Evolutionary conservation across 305 asterid species (phyloP).

Genomic region (Rubia balearica): DNA sequence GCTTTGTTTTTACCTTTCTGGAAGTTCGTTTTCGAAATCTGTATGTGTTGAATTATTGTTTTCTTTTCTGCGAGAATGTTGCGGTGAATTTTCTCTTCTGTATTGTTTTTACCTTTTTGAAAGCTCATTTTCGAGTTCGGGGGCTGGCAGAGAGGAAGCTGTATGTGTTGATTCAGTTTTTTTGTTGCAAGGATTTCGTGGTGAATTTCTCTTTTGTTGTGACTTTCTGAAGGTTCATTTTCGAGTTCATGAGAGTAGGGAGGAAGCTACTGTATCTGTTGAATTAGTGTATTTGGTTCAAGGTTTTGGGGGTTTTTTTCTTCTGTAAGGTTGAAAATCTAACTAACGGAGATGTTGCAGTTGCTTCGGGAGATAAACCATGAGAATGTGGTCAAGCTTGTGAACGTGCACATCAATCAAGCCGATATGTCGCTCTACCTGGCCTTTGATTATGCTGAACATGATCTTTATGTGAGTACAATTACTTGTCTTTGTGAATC

Average conservation of each 20-base stretch:
- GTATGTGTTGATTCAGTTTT: not conserved
- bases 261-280: not conserved
- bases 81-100: conserved; percentile 37
- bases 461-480: conserved; percentile 87
- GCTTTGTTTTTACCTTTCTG: not conserved
- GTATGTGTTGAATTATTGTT: not conserved
- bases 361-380: conserved; percentile 96
- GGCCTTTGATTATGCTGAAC: conserved; percentile 97
- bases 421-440: conserved; percentile 93
- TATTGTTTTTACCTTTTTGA: not conserved
- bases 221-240: not conserved
- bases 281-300: not conserved
- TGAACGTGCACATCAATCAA: conserved; percentile 89
- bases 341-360: conserved; percentile 35
- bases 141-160: not conserved
- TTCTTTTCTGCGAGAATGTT: conserved; percentile 9
- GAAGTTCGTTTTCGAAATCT: not conserved
- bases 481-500: conserved; percentile 6
- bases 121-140: not conserved
- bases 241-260: not conserved
- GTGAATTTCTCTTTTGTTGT: not conserved
- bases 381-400: conserved; percentile 94
- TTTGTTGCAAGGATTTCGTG: not conserved
- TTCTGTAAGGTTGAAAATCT: not conserved
- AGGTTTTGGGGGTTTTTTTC: not conserved